Evolutionary conservation across 371 early-diverging fungal species (phyloP), one percentile per base, ranked within the genome.

Genomic region (Zychaea mexicana): DNA sequence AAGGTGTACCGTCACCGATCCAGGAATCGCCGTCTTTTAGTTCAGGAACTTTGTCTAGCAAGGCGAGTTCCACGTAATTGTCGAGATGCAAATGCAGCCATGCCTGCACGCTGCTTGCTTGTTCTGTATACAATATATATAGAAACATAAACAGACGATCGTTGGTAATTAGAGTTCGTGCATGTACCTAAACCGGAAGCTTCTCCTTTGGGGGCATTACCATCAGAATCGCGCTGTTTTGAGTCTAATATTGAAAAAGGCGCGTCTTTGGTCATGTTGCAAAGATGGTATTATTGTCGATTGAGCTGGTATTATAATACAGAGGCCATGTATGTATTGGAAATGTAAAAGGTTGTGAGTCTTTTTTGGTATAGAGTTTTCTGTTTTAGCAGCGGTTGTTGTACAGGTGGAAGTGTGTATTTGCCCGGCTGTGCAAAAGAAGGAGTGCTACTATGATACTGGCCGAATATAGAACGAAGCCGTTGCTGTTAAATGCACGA

Each of bases 11-110:
- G 54, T 65, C 64, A 32, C 55, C 65, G 64, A 65, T 60, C 15
- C 27, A 39, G 12, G 52, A 32, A 42, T 59, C 31, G 42, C 38
- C 57, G 7, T 4, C 42, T 42, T 12, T 12, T 15, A 66, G 54
- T 38, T 66, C 66, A 39, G 55, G 56, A 24, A 71, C 38, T 13
- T 61, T 49, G 24, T 63, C 38, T 28, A 76, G 57, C 9, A 76
- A 57, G 9, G 57, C 47, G 6, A 76, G 67, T 19, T 71, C 68
- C 60, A 64, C 56, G 47, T 75, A 78, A 38, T 69, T 57, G 22
- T 63, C 24, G 38, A 78, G 69, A 49, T 75, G 69, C 31, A 57
- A 64, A 54, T 75, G 78, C 52, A 65, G 70, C 78, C 78, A 78
- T 71, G 75, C 72, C 75, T 72, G 78, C 78, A 78, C 60, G 68